phyloP scores from a whole-genome alignment of 2,329 filamentous ascomycete species.

The Clarireedia sp. region DNA sequence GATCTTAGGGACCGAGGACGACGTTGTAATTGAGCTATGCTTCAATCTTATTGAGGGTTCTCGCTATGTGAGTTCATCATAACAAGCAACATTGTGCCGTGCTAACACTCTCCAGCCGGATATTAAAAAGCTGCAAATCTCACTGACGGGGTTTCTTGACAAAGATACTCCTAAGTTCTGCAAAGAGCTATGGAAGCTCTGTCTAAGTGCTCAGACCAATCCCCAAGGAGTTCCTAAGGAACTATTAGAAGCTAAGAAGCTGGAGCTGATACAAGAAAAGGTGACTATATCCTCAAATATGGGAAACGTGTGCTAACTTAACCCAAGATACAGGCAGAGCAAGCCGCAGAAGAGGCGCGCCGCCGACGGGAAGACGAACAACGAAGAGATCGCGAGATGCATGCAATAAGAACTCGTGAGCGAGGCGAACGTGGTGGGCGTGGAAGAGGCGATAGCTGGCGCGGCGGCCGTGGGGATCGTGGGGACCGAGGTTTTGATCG shows the following conservation, averaged over 20 bases:
- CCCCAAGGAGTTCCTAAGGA: conserved; percentile 90
- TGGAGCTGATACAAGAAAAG: conserved; percentile 91
- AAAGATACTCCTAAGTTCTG: conserved; percentile 86
- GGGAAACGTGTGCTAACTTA: conserved; percentile 11
- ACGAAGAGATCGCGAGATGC: conserved; percentile 62
- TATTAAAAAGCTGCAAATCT: conserved; percentile 90
- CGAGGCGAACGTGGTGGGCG: conserved; percentile 40
- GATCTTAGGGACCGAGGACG: conserved; percentile 87
- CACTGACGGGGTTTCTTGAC: conserved; percentile 89
- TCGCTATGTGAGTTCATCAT: conserved; percentile 54
- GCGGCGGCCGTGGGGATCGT: conserved; percentile 34
- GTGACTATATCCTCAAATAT: conserved; percentile 38
- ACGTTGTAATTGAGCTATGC: conserved; percentile 85
- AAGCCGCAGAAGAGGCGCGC: conserved; percentile 67
- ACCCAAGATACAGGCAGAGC: conserved; percentile 69
- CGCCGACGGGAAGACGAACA: conserved; percentile 63
- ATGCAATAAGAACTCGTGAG: conserved; percentile 59
- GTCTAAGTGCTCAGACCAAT: conserved; percentile 81
- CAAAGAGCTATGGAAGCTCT: conserved; percentile 86
- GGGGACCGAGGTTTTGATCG: conserved; percentile 39
- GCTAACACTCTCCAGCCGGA: conserved; percentile 59
- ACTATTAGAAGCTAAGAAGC: conserved; percentile 89
- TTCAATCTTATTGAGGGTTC: conserved; percentile 64
- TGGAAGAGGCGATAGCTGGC: conserved; percentile 38
- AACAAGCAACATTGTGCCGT: conserved; percentile 9